phyloP scores from a whole-genome alignment of 768 basidiomycete species.

The Nidularia sp. region DNA sequence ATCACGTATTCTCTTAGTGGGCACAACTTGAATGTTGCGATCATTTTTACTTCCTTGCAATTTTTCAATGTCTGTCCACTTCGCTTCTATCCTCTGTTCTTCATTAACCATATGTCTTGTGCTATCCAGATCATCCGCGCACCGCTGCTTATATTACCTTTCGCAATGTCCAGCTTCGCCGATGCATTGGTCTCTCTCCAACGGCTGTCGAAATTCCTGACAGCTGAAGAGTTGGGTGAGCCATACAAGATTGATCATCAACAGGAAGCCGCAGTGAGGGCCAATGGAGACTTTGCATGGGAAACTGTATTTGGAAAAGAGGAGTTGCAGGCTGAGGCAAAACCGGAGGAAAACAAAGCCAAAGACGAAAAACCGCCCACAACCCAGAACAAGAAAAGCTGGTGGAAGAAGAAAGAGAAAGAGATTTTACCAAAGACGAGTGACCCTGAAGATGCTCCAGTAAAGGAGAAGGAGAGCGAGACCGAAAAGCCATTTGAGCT shows the following conservation, averaged over 20 bases:
- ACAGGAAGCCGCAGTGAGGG: slow-evolving; percentile 27
- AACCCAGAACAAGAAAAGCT: not conserved
- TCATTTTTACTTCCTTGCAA: slow-evolving; percentile 41
- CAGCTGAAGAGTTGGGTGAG: slow-evolving; percentile 41
- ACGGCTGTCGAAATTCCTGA: slow-evolving; percentile 35
- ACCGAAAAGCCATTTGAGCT: slow-evolving; percentile 40
- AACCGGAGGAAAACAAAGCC: slow-evolving; percentile 3
- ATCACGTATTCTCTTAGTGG: slow-evolving; percentile 51
- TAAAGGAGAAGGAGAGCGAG: not conserved
- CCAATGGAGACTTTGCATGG: slow-evolving; percentile 39
- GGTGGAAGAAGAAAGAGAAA: not conserved
- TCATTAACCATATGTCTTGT: not conserved
- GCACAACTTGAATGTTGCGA: slow-evolving; percentile 37
- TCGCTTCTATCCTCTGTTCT: not conserved
- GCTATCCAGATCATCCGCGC: slow-evolving; percentile 37
- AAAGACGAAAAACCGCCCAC: not conserved
- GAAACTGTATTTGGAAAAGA: slow-evolving; percentile 18
- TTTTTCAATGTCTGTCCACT: slow-evolving; percentile 34
- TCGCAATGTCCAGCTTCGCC: slow-evolving; percentile 34
- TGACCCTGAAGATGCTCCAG: not conserved
- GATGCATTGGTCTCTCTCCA: slow-evolving; percentile 40
- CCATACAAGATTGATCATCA: slow-evolving; percentile 31
- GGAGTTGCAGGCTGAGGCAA: not conserved
- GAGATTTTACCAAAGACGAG: not conserved
- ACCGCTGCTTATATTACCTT: slow-evolving; percentile 42